phyloP scores from a whole-genome alignment of 768 basidiomycete genomes.

The Tylopilus rubrobrunneus region DNA sequence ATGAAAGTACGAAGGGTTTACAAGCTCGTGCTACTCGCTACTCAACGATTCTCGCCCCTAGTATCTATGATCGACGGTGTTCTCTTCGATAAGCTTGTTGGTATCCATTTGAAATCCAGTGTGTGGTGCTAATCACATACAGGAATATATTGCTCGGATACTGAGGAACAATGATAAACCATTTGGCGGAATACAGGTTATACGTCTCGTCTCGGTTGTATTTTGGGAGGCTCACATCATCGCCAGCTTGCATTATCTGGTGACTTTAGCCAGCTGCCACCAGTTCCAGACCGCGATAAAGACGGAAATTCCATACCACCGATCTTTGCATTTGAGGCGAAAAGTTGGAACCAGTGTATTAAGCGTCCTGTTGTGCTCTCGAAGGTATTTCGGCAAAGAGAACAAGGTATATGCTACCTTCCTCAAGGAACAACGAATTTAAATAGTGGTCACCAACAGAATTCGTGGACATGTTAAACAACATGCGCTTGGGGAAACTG shows the following conservation, averaged over 20 bases:
- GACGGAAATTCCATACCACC: slow-evolving; percentile 47
- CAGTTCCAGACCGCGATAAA: slow-evolving; percentile 54
- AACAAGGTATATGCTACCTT: slow-evolving; percentile 48
- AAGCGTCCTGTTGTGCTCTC: slow-evolving; percentile 52
- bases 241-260: slow-evolving; percentile 77
- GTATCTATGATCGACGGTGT: slow-evolving; percentile 87
- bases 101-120: slow-evolving; percentile 28
- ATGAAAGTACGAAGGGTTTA: slow-evolving; percentile 60
- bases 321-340: slow-evolving; percentile 76
- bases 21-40: not conserved
- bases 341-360: slow-evolving; percentile 68
- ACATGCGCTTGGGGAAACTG: slow-evolving; percentile 75
- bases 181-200: slow-evolving; percentile 85
- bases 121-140: slow-evolving; percentile 25
- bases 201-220: not conserved
- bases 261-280: slow-evolving; percentile 90
- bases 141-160: slow-evolving; percentile 62
- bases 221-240: not conserved
- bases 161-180: slow-evolving; percentile 52
- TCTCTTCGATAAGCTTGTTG: slow-evolving; percentile 79
- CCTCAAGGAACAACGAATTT: not conserved
- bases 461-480: slow-evolving; percentile 85
- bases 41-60: slow-evolving; percentile 25
- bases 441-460: slow-evolving; percentile 25
- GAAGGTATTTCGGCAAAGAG: slow-evolving; percentile 85